Evolutionary conservation across 257 asterid species (phyloP), one percentile per base, ranked within the genome.

Genomic region (Solanum okadae): DNA sequence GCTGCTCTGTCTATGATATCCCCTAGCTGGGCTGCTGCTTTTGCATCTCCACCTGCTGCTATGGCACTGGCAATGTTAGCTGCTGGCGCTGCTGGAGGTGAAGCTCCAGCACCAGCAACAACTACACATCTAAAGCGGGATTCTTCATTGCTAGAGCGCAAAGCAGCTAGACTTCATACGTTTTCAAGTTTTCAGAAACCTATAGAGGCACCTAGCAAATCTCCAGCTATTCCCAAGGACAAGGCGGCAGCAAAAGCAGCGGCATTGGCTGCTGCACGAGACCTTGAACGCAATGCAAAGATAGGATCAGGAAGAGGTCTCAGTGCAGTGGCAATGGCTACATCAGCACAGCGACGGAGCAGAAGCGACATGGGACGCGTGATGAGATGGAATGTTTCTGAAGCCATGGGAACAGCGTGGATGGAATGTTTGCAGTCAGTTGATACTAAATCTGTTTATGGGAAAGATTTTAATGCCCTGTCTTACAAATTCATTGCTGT

Each of bases 231-330:
- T 91, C 96, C 98, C 46, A 97, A 93, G 94, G 99, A 97, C 92
- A 97, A 95, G 93, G 98, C 99, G 79, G 98, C 98, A 40, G 99
- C 99, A 86, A 97, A 96, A 94, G 98, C 98, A 63, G 99, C 99
- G 76, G 99, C 99, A 73, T 91, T 97, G 94, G 98, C 98, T 93
- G 99, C 98, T 90, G 99, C 99, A 15, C 95, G 99, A 90, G 99
- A 97, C 93, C 98, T 96, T 86, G 98, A 96, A 90, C 99, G 99
- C 90, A 95, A 93, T 91, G 96, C 99, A 77, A 97, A 97, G 91
- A 97, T 97, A 91, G 99, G 99, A 87, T 94, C 99, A 56, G 99
- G 99, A 91, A 94, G 99, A 93, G 99, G 99, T 88, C 99, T 97
- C 86, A 96, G 98, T 91, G 99, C 99, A 56, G 99, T 97, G 93